These are phyloP conservation scores for Cucumis melo DNA, from an alignment of 306 rosid species.

Conservation along the genomic window DNA sequence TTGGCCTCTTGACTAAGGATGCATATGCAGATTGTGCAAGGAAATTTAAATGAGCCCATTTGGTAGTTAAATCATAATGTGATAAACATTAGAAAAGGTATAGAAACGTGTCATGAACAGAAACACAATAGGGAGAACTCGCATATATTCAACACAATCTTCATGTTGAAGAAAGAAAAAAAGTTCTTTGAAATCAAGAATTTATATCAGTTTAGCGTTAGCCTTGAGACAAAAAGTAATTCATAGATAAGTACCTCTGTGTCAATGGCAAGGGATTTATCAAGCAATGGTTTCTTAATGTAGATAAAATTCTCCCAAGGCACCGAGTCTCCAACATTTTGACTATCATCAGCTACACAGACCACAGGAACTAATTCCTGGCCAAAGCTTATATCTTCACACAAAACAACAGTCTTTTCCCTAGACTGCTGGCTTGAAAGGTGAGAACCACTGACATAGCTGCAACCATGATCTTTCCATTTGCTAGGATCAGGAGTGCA, in stretches of 20 bases:
- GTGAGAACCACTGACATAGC: constrained; percentile 42
- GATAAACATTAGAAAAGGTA: background rate
- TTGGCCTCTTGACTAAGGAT: background rate
- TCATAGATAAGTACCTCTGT: constrained; percentile 46
- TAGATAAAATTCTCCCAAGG: constrained; percentile 86
- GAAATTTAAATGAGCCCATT: background rate
- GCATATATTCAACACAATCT: background rate
- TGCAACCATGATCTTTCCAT: constrained; percentile 67
- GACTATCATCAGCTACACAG: constrained; percentile 59
- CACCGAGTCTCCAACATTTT: constrained; percentile 25
- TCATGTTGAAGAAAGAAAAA: constrained; percentile 4
- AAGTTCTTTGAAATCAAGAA: background rate
- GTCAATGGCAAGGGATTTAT: constrained; percentile 46
- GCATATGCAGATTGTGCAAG: background rate
- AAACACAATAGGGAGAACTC: background rate
- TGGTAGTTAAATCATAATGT: background rate
- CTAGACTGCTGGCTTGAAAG: constrained; percentile 32
- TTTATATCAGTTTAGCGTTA: background rate
- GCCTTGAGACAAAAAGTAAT: background rate
- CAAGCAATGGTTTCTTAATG: constrained; percentile 52
- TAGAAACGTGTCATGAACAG: background rate
- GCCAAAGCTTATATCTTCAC: constrained; percentile 89
- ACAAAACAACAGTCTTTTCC: constrained; percentile 41
- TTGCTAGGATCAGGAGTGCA: constrained; percentile 31
- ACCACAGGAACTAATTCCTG: constrained; percentile 63